Evolutionary conservation across 2,329 filamentous ascomycete genomes (phyloP).

Genomic region (Diaporthe citri): DNA sequence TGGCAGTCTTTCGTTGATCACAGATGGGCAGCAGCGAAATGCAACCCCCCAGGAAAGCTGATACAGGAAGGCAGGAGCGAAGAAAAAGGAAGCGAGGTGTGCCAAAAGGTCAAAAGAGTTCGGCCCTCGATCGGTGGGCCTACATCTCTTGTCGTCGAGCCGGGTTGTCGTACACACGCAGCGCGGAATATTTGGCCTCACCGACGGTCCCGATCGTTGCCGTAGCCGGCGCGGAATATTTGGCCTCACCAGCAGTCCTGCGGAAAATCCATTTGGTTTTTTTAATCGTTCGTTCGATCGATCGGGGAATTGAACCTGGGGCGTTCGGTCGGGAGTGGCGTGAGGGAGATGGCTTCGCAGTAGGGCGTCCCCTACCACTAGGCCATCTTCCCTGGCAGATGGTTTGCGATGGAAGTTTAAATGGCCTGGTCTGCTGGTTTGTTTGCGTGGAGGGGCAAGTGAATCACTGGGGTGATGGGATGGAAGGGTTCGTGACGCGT

Average conservation of each 20-base stretch:
- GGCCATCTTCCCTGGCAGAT: neutral
- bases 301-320: slow-evolving; percentile 18
- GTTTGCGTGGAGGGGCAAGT: neutral
- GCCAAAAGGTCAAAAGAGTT: slow-evolving; percentile 19
- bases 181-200: neutral
- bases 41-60: neutral
- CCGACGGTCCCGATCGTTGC: neutral
- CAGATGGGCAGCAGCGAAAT: neutral
- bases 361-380: slow-evolving; percentile 21
- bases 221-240: slow-evolving; percentile 3
- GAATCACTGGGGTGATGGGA: slow-evolving; percentile 10
- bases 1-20: neutral
- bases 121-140: slow-evolving; percentile 35
- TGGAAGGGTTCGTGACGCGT: neutral
- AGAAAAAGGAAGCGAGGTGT: neutral
- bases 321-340: slow-evolving; percentile 13
- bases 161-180: neutral
- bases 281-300: neutral
- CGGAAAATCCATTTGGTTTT: neutral
- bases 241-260: neutral
- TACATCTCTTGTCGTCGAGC: slow-evolving; percentile 28
- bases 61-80: neutral
- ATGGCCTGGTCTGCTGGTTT: neutral
- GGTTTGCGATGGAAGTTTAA: neutral
- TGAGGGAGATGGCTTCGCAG: neutral